phyloP scores from a whole-genome alignment of 306 rosid genomes.

The Cicer bijugum region DNA sequence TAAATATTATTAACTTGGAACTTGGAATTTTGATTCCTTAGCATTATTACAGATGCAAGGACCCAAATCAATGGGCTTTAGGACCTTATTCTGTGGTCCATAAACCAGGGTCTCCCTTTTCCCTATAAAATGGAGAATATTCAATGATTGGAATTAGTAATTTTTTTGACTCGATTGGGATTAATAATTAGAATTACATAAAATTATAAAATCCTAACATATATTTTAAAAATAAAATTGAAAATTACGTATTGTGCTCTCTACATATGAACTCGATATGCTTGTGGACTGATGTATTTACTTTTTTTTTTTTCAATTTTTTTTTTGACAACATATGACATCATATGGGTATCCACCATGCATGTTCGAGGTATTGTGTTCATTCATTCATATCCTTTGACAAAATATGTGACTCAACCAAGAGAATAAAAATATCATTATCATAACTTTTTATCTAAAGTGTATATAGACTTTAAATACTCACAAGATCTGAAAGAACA shows the following conservation, averaged over 20 bases:
- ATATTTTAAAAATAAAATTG: background rate
- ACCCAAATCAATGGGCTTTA: conserved; percentile 17
- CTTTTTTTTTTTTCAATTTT: too few relatives aligned
- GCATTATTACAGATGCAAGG: background rate
- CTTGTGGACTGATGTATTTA: background rate
- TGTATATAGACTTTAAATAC: background rate
- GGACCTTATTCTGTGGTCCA: background rate
- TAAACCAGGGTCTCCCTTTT: background rate
- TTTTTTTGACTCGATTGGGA: too few relatives aligned
- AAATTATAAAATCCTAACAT: background rate
- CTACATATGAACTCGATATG: background rate
- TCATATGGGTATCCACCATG: conserved; percentile 40
- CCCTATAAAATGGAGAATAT: background rate
- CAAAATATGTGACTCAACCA: conserved; percentile 23
- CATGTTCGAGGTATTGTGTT: conserved; percentile 35
- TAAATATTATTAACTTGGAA: background rate
- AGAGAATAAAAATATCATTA: conserved; percentile 39
- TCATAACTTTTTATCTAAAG: conserved; percentile 40
- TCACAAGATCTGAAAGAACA: conserved; percentile 23
- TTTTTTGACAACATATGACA: background rate
- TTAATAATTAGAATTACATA: background rate
- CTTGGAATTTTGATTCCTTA: background rate
- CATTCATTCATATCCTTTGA: conserved; percentile 45
- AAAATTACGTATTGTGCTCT: background rate
- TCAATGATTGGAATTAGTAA: background rate